Base-by-base conservation (phyloP, 257 asterid species). In the Eucommia ulmoides region DNA sequence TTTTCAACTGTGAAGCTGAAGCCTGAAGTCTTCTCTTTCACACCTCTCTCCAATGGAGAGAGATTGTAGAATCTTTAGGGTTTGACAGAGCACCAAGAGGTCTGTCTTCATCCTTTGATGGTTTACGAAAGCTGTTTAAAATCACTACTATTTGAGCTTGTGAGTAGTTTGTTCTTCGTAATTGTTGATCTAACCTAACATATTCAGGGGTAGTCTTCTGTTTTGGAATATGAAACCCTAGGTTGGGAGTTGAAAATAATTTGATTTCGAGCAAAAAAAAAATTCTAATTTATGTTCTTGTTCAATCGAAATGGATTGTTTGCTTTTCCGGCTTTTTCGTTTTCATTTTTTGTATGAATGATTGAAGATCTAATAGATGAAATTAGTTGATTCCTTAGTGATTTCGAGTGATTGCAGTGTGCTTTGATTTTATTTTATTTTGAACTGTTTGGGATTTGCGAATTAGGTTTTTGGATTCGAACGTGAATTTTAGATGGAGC, bases 21-120 rank as follows among this genome's bases (percentile, higher is more conserved):
- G 38, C 38, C 48, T 1, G 19, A 68, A 81, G 81, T 79, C 84
- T 77, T 55, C 86, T 67, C 88, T 79, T 77, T 77, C 94, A 71
- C 92, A 63, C 81, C 74, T 73, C 74, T 75, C 38, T 29, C 38
- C 7, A 29, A 29, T 29, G 12, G 7, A 29, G 7, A 12, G 62
- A 49, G 68, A 60, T 65, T 63, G 64, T 65, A 3, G 83, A 81
- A 58, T 76, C n/a, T n/a, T 78, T 76, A 67, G 88, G 93, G 83
- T 60, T 83, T 67, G 49, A 51, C 59, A 66, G 60, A 69, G 50
- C 72, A 65, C 52, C 63, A 56, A 33, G 51, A 75, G 76, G 73
- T 68, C 67, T 64, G 25, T 41, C 35, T 45, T 61, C 51, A 56
- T 26, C 7, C 38, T 16, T 49, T 17, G 12, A 2, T 21, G 38